Conservation (phyloP, 129 eudicot genomes). For the Flaveria linearis region DNA sequence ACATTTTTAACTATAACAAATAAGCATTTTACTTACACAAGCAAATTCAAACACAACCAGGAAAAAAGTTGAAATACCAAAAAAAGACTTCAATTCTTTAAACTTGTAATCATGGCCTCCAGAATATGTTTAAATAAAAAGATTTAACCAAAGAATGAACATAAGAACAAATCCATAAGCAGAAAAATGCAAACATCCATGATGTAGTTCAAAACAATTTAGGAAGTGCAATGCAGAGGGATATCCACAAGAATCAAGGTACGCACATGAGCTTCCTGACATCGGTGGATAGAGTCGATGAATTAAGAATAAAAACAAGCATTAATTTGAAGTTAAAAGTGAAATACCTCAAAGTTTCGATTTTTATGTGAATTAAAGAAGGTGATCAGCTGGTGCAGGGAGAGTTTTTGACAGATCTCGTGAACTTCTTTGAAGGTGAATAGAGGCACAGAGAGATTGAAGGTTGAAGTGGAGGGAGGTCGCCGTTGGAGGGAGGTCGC, state of each 20-base stretch:
- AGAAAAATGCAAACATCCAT: slow-evolving; percentile 10
- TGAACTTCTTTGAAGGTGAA: slow-evolving; percentile 18
- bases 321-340: slow-evolving; percentile 13
- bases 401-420: slow-evolving; percentile 28
- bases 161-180: not conserved
- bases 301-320: slow-evolving; percentile 24
- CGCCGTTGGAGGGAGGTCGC: too few relatives aligned
- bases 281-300: slow-evolving; percentile 15
- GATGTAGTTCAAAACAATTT: slow-evolving; percentile 15
- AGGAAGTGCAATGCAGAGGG: slow-evolving; percentile 23
- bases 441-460: slow-evolving; percentile 7
- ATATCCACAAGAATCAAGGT: slow-evolving; percentile 22
- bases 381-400: slow-evolving; percentile 19
- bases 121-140: not conserved
- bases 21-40: too few relatives aligned
- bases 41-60: too few relatives aligned
- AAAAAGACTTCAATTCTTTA: too few relatives aligned
- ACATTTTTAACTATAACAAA: too few relatives aligned
- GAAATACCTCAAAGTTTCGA: slow-evolving; percentile 32
- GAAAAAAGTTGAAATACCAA: too few relatives aligned
- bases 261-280: slow-evolving; percentile 29
- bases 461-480: too few relatives aligned
- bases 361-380: slow-evolving; percentile 4
- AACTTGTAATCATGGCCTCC: too few relatives aligned
- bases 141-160: not conserved